Evolutionary conservation across 2,329 filamentous ascomycete species (phyloP).

Genomic region (Colletotrichum sp.): DNA sequence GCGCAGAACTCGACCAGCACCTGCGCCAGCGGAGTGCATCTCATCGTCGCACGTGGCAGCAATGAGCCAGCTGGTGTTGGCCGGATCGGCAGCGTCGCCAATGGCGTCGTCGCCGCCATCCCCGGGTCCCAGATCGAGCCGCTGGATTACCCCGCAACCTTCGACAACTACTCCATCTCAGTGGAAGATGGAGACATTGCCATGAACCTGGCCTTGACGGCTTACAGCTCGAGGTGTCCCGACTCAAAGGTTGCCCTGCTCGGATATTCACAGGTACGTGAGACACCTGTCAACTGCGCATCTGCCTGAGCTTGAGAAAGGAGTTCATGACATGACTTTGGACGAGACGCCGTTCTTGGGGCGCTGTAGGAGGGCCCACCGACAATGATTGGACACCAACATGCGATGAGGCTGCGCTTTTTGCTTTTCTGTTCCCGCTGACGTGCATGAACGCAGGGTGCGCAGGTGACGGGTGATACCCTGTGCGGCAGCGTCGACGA

Average conservation of each 20-base stretch:
- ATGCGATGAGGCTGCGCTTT: neutral
- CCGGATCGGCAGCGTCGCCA: slow-evolving; percentile 34
- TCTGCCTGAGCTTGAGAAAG: neutral
- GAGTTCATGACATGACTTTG: neutral
- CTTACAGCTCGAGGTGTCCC: slow-evolving; percentile 40
- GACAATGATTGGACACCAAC: neutral
- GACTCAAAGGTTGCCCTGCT: slow-evolving; percentile 44
- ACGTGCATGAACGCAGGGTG: slow-evolving; percentile 33
- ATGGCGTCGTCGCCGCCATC: slow-evolving; percentile 34
- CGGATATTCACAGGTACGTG: slow-evolving; percentile 44
- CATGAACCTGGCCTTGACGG: slow-evolving; percentile 32
- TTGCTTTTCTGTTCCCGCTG: neutral
- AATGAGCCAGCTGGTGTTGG: slow-evolving; percentile 38
- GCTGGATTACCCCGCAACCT: slow-evolving; percentile 43
- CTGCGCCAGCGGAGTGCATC: slow-evolving; percentile 42
- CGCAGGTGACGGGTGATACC: slow-evolving; percentile 40
- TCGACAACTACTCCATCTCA: slow-evolving; percentile 37
- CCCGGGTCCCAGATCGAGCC: slow-evolving; percentile 36
- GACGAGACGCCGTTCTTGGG: neutral
- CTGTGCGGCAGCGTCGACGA: slow-evolving; percentile 38
- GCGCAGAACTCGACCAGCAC: slow-evolving; percentile 23
- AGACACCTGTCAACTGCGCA: neutral
- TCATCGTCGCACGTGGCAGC: slow-evolving; percentile 45
- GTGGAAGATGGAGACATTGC: slow-evolving; percentile 36
- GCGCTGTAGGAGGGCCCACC: neutral